phyloP scores from a whole-genome alignment of 2,329 filamentous ascomycete genomes.

The Tolypocladium ovalisporum region DNA sequence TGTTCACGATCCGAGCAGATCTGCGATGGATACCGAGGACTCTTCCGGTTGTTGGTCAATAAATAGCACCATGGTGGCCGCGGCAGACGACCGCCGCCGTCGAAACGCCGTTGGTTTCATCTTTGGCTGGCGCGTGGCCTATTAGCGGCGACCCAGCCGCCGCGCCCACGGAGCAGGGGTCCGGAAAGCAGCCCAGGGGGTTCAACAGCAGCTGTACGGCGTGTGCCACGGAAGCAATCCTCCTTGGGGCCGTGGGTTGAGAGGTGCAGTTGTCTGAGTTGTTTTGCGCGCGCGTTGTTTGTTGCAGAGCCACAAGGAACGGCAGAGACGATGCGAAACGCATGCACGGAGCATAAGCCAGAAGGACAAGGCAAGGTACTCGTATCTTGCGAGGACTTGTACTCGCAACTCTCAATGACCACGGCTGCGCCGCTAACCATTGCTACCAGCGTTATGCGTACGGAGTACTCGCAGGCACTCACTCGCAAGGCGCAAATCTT shows the following conservation, averaged over 20 bases:
- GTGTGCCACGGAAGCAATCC: not conserved
- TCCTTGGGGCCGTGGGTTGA: not conserved
- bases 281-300: not conserved
- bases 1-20: not conserved
- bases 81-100: constrained; percentile 1
- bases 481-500: not conserved
- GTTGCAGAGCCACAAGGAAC: not conserved
- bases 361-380: no score
- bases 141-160: constrained; percentile 3
- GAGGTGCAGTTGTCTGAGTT: not conserved
- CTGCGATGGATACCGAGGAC: not conserved
- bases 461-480: no score
- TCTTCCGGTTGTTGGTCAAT: not conserved
- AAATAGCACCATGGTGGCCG: not conserved
- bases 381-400: not conserved
- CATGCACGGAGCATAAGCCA: not conserved
- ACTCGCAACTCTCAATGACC: no score
- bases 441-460: not conserved
- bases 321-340: not conserved
- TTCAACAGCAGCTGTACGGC: not conserved
- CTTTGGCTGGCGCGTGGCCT: constrained; percentile 7
- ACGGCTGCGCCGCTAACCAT: not conserved
- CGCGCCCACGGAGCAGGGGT: not conserved
- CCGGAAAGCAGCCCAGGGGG: not conserved
- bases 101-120: constrained; percentile 17